Conservation (phyloP, 768 basidiomycete species). For the Lactifluus pinguis region DNA sequence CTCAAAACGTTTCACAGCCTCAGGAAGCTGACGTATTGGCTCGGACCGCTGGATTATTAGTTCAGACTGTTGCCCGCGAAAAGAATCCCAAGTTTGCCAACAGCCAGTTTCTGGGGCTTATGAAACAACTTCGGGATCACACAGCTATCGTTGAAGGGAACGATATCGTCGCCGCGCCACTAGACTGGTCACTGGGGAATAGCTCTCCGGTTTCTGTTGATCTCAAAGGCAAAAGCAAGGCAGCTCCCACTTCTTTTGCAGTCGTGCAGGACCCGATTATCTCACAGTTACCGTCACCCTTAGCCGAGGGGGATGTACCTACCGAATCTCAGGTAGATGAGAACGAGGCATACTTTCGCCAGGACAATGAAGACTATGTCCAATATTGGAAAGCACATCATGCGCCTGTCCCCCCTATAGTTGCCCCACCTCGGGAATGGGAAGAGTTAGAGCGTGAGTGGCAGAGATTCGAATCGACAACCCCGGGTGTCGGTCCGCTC, state of each 20-base stretch:
- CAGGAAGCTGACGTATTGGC: slow-evolving; percentile 65
- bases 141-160: slow-evolving; percentile 73
- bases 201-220: slow-evolving; percentile 27
- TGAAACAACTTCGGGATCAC: slow-evolving; percentile 77
- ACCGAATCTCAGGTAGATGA: slow-evolving; percentile 27
- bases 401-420: slow-evolving; percentile 11
- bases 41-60: slow-evolving; percentile 64
- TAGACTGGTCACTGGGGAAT: slow-evolving; percentile 22
- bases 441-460: slow-evolving; percentile 62
- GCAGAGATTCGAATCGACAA: slow-evolving; percentile 74
- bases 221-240: slow-evolving; percentile 64
- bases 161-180: slow-evolving; percentile 46
- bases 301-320: background rate
- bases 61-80: slow-evolving; percentile 67
- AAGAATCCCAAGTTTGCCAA: slow-evolving; percentile 79
- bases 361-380: slow-evolving; percentile 60
- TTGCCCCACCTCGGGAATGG: slow-evolving; percentile 37
- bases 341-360: slow-evolving; percentile 60
- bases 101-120: slow-evolving; percentile 76
- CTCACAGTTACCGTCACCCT: background rate
- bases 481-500: slow-evolving; percentile 50
- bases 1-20: slow-evolving; percentile 2
- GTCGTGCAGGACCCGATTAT: background rate
- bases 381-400: slow-evolving; percentile 47
- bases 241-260: slow-evolving; percentile 14